Percentiles rank a stretch among this genome's conserved stretches.
Evolutionary conservation across 345 rosid species (phyloP).

Genomic region (Cardamine occulta): DNA sequence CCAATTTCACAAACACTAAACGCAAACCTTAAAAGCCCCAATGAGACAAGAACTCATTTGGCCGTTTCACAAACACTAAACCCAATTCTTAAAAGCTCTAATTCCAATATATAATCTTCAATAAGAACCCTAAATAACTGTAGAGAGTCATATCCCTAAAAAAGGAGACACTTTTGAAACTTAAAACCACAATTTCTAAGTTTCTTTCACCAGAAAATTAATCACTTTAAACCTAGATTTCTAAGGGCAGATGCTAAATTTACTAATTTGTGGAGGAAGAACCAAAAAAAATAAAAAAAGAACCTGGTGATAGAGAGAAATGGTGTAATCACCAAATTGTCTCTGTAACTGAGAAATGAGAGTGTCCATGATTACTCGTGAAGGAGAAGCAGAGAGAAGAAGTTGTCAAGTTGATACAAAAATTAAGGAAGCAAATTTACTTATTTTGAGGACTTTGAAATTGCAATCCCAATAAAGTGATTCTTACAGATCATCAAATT

Average conservation of each 20-base stretch:
- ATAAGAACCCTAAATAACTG: constrained; percentile 17
- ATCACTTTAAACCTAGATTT: not conserved
- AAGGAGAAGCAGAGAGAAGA: constrained; percentile 23
- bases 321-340: constrained; percentile 41
- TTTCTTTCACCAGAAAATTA: not conserved
- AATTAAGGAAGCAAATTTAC: not conserved
- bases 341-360: constrained; percentile 40
- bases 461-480: constrained; percentile 29
- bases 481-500: constrained; percentile 28
- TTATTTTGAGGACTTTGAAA: constrained; percentile 4
- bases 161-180: constrained; percentile 23
- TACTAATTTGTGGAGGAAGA: not conserved
- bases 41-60: not conserved
- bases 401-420: constrained; percentile 7
- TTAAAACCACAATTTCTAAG: not conserved
- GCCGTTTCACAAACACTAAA: not conserved
- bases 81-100: not conserved
- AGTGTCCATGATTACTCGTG: constrained; percentile 28
- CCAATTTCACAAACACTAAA: not conserved
- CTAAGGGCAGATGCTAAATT: constrained; percentile 5
- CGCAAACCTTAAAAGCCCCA: not conserved
- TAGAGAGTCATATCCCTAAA: too few relatives aligned
- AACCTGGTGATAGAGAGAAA: constrained; percentile 45
- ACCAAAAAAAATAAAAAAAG: not conserved
- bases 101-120: not conserved